Evolutionary conservation across 1,284 basidiomycete species (phyloP), one percentile per base, ranked within the genome.

Genomic region (Cryptococcus sp.): DNA sequence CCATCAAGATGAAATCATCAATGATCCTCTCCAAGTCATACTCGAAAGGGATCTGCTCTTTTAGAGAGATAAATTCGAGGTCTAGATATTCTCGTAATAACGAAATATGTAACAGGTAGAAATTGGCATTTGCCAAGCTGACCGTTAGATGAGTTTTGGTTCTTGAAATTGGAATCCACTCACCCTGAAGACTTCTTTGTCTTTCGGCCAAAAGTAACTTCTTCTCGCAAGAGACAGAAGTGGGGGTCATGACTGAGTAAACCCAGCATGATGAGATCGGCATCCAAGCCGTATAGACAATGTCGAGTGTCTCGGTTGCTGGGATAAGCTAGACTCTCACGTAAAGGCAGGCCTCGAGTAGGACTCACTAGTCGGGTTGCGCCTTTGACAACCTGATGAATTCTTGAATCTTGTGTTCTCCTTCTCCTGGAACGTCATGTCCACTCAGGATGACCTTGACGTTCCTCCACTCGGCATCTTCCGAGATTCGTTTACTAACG

Each of bases 331-430:
- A n/a, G n/a, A n/a, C n/a, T n/a, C n/a, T n/a, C n/a, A n/a, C 56
- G 41, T 40, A n/a, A 9, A 31, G 18, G 13, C 41, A n/a, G n/a
- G n/a, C n/a, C n/a, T n/a, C n/a, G 16, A 11, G 11, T 19, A 5
- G 10, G 21, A 59, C 65, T 51, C 39, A 72, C 70, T 98, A 96
- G 70, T 88, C 87, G 9, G 88, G 88, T 74, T 98, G 96, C 23
- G 96, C 92, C 66, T 94, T 90, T 53, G 85, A 85, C 56, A 91
- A 78, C 47, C 96, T 87, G 68, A 99, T 98, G 75, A 94, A 98
- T 74, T 98, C 96, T 88, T 98, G 98, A 65, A 99, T 94, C 81
- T 99, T 99, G 82, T 99, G 96, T 73, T 99, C 96, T 58, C 96
- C 96, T 74, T 99, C 96, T 59, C 96, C 96, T 0, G 94, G 94